Percentiles rank a stretch among this genome's conserved stretches.
These are phyloP conservation scores for Venturia pyrina DNA, from an alignment of 2,329 filamentous ascomycete species.

Conservation along the genomic window DNA sequence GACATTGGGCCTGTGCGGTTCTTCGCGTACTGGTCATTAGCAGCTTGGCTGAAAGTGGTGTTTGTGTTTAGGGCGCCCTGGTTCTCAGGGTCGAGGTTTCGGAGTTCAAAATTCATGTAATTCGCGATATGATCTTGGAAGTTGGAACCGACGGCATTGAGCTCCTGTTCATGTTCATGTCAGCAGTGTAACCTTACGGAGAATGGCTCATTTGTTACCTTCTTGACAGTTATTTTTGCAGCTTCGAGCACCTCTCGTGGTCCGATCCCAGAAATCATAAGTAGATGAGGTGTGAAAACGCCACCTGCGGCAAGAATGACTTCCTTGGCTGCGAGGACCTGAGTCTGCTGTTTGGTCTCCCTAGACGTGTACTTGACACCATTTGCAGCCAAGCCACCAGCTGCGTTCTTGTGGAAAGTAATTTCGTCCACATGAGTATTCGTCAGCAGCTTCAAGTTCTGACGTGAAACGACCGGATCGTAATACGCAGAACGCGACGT, in stretches of 20 bases:
- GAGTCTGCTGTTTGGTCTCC: slow-evolving; percentile 9
- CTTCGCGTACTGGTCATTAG: background rate
- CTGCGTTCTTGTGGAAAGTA: background rate
- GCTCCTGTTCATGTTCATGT: background rate
- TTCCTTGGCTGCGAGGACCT: slow-evolving; percentile 16
- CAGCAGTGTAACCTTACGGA: background rate
- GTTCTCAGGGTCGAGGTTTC: background rate
- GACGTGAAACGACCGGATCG: background rate
- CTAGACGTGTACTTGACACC: slow-evolving; percentile 20
- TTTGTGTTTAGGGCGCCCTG: background rate
- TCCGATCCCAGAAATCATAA: slow-evolving; percentile 16
- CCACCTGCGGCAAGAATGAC: slow-evolving; percentile 23
- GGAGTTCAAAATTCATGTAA: slow-evolving; percentile 18
- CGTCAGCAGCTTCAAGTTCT: background rate
- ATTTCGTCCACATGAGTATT: background rate
- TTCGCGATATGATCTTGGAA: slow-evolving; percentile 38
- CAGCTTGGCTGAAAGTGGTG: background rate
- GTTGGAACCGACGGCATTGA: slow-evolving; percentile 32
- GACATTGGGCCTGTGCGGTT: background rate
- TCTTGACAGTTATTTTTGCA: slow-evolving; percentile 1
- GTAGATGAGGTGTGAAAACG: slow-evolving; percentile 22
- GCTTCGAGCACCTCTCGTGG: slow-evolving; percentile 1
- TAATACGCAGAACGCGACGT: background rate
- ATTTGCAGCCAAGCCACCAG: slow-evolving; percentile 13
- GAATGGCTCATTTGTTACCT: background rate